phyloP scores from a whole-genome alignment of 495 filamentous ascomycete genomes.

The Neurospora sp. region DNA sequence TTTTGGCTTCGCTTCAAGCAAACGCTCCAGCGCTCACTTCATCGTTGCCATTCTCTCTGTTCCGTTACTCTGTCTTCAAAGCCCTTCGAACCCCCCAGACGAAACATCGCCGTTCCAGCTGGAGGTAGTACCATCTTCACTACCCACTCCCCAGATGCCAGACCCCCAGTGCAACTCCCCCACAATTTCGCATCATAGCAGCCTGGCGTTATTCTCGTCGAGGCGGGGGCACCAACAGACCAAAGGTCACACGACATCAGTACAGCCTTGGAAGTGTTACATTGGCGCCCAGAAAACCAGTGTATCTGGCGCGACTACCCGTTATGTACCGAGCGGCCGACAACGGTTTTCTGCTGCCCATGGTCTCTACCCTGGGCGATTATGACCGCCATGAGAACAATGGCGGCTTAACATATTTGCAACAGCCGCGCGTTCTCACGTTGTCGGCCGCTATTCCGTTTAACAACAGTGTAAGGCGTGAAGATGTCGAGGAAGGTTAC shows the following conservation, averaged over 20 bases:
- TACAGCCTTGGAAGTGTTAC: neutral
- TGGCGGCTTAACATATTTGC: neutral
- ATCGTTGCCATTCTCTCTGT: no score
- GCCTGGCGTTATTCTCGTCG: neutral
- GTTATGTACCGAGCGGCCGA: neutral
- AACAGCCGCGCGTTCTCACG: neutral
- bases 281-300: neutral
- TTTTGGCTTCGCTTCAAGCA: no score
- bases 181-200: neutral
- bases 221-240: neutral
- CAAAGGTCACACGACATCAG: neutral
- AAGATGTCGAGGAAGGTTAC: no score
- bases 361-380: neutral
- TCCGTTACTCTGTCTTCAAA: neutral
- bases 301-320: neutral
- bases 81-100: no score
- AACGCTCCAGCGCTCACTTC: no score
- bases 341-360: neutral
- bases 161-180: neutral
- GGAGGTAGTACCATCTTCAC: neutral
- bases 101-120: neutral
- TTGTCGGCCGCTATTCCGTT: no score
- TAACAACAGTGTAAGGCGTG: no score
- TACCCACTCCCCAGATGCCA: neutral
- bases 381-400: neutral